Evolutionary conservation across 2,329 filamentous ascomycete genomes (phyloP).

Genomic region (Aspergillus aculeatus): DNA sequence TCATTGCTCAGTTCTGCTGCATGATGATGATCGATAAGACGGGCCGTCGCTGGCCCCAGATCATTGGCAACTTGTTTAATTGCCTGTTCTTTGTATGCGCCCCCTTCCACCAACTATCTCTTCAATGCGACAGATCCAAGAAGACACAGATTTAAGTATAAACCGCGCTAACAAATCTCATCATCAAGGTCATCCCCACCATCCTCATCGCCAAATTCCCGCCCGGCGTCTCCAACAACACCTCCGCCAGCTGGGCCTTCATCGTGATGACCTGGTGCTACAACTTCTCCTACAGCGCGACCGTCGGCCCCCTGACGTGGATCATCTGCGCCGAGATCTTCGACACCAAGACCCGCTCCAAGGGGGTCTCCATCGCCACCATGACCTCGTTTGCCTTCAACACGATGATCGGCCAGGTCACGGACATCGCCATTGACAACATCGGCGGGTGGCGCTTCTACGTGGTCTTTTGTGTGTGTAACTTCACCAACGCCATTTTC

Average conservation of each 20-base stretch:
- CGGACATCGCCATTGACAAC: neutral
- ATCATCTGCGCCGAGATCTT: conserved; percentile 5
- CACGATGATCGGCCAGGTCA: neutral
- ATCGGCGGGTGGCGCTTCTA: neutral
- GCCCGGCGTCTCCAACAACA: neutral
- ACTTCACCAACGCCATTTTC: neutral
- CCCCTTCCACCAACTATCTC: too few relatives aligned
- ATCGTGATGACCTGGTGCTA: conserved; percentile 4
- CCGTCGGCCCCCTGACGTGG: neutral
- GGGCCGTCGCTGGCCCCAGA: neutral
- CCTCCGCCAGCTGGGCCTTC: neutral
- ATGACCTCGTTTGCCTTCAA: conserved; percentile 3
- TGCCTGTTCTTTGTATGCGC: neutral
- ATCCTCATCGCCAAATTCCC: neutral
- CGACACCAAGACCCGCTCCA: neutral
- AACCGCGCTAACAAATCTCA: too few relatives aligned
- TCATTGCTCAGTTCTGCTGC: neutral
- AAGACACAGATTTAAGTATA: too few relatives aligned
- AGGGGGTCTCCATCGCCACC: neutral
- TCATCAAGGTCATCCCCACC: neutral
- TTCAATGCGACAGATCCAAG: too few relatives aligned
- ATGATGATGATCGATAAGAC: neutral
- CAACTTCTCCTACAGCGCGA: neutral
- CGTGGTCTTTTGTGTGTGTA: neutral
- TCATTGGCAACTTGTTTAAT: neutral